Evolutionary conservation across 495 filamentous ascomycete genomes (phyloP), one percentile per base, ranked within the genome.

Genomic region (Aspergillus baeticus): DNA sequence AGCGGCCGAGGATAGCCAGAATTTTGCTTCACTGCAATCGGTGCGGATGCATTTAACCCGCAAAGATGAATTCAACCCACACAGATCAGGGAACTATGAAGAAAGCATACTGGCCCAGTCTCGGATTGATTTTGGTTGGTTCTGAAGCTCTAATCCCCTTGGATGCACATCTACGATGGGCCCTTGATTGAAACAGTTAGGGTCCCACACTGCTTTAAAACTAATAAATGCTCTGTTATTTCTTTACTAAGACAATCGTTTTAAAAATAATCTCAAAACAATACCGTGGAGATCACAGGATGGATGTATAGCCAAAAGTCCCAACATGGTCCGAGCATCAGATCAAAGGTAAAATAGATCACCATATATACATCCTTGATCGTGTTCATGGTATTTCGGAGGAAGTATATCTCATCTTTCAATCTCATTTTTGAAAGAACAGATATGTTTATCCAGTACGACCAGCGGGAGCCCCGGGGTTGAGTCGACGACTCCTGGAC

Each of bases 401-500:
- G n/a, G 39, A 39, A 58, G 50, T 38, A 52, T 55, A 52, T 31
- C 54, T 15, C 52, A 51, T 56, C 47, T 38, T 41, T 41, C n/a
- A n/a, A n/a, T n/a, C n/a, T n/a, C n/a, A n/a, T n/a, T n/a, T n/a
- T n/a, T n/a, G n/a, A n/a, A 63, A 47, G 42, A 58, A 29, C 35
- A 62, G 58, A 53, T 49, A 57, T 51, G 48, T 58, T 47, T 65
- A 63, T 50, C 55, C 59, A 59, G 66, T 44, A 54, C 61, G 60
- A 50, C 63, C 55, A 39, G 58, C 59, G 10, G 55, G 72, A 8
- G 60, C 61, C 10, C 58, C 58, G 15, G 66, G 51, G 57, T 72
- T 74, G 55, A 69, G 57, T 29, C 76, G 73, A 52, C 76, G 76
- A 57, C 72, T 58, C 75, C 75, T 78, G 54, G 33, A 20, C 26